A percentile compares a stretch with the other conserved stretches of the same genome.
These are phyloP conservation scores for Puccinia polysora DNA, from an alignment of 1,284 basidiomycete genomes.

Conservation along the genomic window DNA sequence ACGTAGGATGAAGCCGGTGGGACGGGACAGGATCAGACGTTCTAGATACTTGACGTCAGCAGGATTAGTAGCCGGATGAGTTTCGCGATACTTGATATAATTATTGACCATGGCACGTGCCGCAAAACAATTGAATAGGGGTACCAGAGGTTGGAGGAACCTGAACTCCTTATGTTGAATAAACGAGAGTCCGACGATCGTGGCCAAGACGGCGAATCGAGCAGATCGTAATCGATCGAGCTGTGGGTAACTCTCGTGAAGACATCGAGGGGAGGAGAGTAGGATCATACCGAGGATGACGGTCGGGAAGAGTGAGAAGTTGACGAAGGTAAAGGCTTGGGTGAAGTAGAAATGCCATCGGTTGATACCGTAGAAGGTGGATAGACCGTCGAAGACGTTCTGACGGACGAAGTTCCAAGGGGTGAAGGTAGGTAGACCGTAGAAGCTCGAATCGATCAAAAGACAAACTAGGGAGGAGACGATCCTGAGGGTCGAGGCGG, in stretches of 20 bases:
- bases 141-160: constrained; percentile 86
- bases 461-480: constrained; percentile 56
- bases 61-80: background rate
- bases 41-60: constrained; percentile 6
- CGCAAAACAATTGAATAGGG: constrained; percentile 75
- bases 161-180: constrained; percentile 93
- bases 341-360: constrained; percentile 82
- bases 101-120: constrained; percentile 65
- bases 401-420: constrained; percentile 73
- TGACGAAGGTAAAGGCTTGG: constrained; percentile 76
- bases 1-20: constrained; percentile 50
- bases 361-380: constrained; percentile 87
- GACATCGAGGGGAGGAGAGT: background rate
- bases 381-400: constrained; percentile 70
- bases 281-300: constrained; percentile 7
- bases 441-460: constrained; percentile 66
- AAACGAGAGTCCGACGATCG: constrained; percentile 68
- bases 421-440: constrained; percentile 66
- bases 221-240: constrained; percentile 47
- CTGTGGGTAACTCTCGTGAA: background rate
- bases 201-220: constrained; percentile 64
- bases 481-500: constrained; percentile 52
- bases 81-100: constrained; percentile 46
- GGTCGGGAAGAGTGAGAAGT: constrained; percentile 44
- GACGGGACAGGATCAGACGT: background rate